Evolutionary conservation across 169 alveolate species (phyloP), one percentile per base, ranked within the genome.

Genomic region (Fabrea salina): DNA sequence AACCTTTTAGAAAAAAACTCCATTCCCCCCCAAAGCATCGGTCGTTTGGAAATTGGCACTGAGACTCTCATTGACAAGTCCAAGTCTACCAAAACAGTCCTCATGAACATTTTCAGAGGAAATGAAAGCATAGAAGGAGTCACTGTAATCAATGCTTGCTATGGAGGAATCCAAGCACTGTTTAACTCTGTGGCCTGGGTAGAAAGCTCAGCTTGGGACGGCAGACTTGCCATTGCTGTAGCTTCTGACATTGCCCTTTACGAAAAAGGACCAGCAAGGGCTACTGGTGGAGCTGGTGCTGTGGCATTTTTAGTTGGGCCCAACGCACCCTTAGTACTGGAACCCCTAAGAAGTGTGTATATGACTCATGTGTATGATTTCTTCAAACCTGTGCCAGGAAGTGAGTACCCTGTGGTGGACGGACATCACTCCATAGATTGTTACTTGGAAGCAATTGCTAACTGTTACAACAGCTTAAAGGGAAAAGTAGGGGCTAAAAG

Each of bases 271-370:
- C 86, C 93, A 13, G 97, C 96, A 0, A 75, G 96, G 43, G 93
- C 97, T 0, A 93, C 97, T 3, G 96, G 97, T 1, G 97, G 97
- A 27, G 89, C 90, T 56, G 97, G 97, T 8, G 90, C 95, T 5
- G 67, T 88, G 0, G 95, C 94, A 1, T 79, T 91, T 71, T 72
- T 91, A 27, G 82, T 93, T 7, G 94, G 95, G 2, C 94, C 94
- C 6, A 79, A 85, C 58, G 89, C 91, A n/a, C 86, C 85, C 19
- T 49, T 89, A 19, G 83, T 79, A 33, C 51, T 89, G 19, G 89
- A 86, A 61, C 64, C 76, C 78, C 61, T 86, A 27, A 82, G 97
- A 77, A 79, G 90, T 1, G 82, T 91, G 47, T 93, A 80, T 79
- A 86, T 93, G 84, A 89, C 80, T 51, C 83, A 93, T 72, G 89